Evolutionary conservation across 257 asterid species (phyloP), one percentile per base, ranked within the genome.

Genomic region (Przewalskia tangutica): DNA sequence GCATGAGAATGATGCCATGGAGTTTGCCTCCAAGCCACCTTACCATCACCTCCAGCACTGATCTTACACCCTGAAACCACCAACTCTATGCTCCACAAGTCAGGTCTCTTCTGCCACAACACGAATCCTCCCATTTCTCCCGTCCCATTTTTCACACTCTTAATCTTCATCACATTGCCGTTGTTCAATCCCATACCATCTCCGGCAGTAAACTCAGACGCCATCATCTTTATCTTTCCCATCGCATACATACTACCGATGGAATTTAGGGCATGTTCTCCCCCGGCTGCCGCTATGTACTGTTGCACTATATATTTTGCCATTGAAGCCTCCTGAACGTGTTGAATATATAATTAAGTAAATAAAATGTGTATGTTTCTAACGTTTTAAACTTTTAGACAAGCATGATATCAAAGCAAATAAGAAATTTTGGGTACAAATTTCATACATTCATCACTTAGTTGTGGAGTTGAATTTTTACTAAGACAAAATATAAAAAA

Each of bases 201-300:
- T 18, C 83, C 82, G 0, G 64, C 84, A 36, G 10, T 65, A 44
- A 83, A 59, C 12, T 84, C 85, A 1, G 89, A 81, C 2, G 87
- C 75, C 1, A 81, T 80, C 84, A 88, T 88, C 62, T 77, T 88
- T 56, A 86, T 88, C 81, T 86, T 80, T 11, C 91, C 56, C 78
- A 70, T 70, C 2, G 78, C 56, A 0, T 70, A 70, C 78, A 70
- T 44, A 44, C 78, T 70, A 54, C 83, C 36, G 0, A 86, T 77
- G 1, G 86, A 56, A 51, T 86, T 70, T 42, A 88, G 1, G 1
- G 86, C 86, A 12, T 81, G 86, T 20, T 68, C 84, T n/a, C 91
- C 91, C 9, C 91, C 91, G 3, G 88, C 55, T 3, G 89, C 87
- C 5, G 89, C 91, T 16, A 70, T 70, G 78, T 70, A 70, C 38